A percentile compares a stretch with the other conserved stretches of the same genome.
Conservation (phyloP, 2,329 filamentous ascomycete species). For the Sarocladium brachiariae region DNA sequence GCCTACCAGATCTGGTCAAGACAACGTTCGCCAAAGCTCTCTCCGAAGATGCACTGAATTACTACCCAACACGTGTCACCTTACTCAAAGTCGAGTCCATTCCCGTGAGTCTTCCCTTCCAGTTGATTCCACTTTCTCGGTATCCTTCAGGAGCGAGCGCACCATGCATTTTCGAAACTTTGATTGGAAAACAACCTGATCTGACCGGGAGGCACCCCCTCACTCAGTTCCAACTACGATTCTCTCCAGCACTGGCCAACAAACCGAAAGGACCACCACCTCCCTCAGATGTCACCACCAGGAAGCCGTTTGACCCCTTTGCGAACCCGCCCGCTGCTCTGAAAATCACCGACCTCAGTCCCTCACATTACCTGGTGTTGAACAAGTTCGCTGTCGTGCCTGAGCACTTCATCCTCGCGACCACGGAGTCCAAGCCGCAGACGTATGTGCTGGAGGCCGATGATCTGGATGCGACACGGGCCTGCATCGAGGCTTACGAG, state of each 20-base stretch:
- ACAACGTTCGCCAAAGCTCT: constrained; percentile 41
- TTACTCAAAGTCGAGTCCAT: constrained; percentile 36
- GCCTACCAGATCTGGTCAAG: constrained; percentile 45
- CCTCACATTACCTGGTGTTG: constrained; percentile 57
- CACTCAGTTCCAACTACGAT: constrained; percentile 63
- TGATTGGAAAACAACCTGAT: too few relatives aligned
- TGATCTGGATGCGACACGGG: constrained; percentile 55
- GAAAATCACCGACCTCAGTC: constrained; percentile 42
- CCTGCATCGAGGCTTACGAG: constrained; percentile 52
- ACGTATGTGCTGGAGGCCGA: constrained; percentile 52
- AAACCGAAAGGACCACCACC: constrained; percentile 56
- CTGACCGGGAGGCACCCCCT: too few relatives aligned
- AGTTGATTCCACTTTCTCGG: too few relatives aligned
- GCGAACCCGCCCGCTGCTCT: constrained; percentile 49
- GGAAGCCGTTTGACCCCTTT: constrained; percentile 55
- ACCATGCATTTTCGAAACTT: too few relatives aligned
- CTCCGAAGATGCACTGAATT: constrained; percentile 41
- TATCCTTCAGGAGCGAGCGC: too few relatives aligned
- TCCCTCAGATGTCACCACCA: constrained; percentile 24
- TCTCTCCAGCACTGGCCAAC: constrained; percentile 59
- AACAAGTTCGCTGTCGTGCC: constrained; percentile 71
- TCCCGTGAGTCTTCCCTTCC: constrained; percentile 28
- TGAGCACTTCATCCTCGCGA: constrained; percentile 66
- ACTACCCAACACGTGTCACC: constrained; percentile 47
- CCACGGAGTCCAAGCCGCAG: constrained; percentile 56